Conservation (phyloP, 2,329 filamentous ascomycete genomes). For the Ceratocystis cubensis region DNA sequence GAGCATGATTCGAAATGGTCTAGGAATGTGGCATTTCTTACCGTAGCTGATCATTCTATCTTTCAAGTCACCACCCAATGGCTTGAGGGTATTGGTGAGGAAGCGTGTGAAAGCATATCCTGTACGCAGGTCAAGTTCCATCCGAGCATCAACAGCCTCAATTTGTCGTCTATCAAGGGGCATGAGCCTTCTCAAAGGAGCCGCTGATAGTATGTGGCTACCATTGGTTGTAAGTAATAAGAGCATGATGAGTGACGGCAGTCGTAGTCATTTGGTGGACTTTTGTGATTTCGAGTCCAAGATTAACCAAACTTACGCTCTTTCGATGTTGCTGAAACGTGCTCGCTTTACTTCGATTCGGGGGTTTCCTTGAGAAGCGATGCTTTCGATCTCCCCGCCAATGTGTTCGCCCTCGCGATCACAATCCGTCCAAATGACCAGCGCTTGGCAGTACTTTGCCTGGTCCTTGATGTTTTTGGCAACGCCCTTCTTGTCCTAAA, state of each 20-base stretch:
- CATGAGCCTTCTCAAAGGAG: slow-evolving; percentile 50
- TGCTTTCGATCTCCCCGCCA: slow-evolving; percentile 74
- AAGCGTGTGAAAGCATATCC: slow-evolving; percentile 87
- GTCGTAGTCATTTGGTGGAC: too few relatives aligned
- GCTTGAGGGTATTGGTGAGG: slow-evolving; percentile 64
- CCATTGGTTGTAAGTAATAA: slow-evolving; percentile 20
- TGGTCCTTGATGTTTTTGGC: slow-evolving; percentile 75
- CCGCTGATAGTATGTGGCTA: slow-evolving; percentile 77
- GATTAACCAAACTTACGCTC: slow-evolving; percentile 42
- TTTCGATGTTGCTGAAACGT: slow-evolving; percentile 89
- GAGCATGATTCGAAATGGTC: background rate
- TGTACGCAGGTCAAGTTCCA: slow-evolving; percentile 84
- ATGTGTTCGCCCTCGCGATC: slow-evolving; percentile 97
- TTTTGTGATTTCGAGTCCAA: too few relatives aligned
- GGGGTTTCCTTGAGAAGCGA: slow-evolving; percentile 62
- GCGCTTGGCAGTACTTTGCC: slow-evolving; percentile 55
- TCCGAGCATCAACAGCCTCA: slow-evolving; percentile 74
- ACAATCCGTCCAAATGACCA: slow-evolving; percentile 98
- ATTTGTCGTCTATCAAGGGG: slow-evolving; percentile 75
- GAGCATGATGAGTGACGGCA: background rate
- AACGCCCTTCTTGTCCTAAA: slow-evolving; percentile 63
- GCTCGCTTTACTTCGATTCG: slow-evolving; percentile 71
- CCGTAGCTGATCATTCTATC: slow-evolving; percentile 69
- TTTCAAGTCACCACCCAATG: slow-evolving; percentile 54
- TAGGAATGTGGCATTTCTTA: slow-evolving; percentile 28